phyloP scores from a whole-genome alignment of 768 basidiomycete genomes.

The Baorangia bicolor region DNA sequence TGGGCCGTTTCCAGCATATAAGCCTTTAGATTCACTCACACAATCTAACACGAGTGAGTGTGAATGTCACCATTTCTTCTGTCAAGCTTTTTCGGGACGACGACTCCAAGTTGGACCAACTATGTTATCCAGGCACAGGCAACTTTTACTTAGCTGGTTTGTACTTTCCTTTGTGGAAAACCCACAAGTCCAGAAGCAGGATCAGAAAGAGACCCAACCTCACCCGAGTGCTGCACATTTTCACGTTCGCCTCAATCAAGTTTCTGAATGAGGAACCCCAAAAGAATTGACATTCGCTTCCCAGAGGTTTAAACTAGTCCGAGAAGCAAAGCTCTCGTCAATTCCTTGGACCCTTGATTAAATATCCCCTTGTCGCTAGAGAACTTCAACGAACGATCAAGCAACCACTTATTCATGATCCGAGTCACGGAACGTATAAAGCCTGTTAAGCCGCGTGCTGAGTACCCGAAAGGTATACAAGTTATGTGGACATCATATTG shows the following conservation, averaged over 20 bases:
- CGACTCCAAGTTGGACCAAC: neutral
- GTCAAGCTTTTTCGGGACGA: neutral
- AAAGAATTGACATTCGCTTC: neutral
- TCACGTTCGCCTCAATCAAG: neutral
- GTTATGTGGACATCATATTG: conserved; percentile 6
- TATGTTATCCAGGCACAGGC: conserved; percentile 1
- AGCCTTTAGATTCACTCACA: neutral
- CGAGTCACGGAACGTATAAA: neutral
- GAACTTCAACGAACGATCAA: too few species aligned
- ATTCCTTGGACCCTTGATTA: neutral
- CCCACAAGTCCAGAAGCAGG: neutral
- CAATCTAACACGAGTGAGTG: neutral
- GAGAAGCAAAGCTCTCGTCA: neutral
- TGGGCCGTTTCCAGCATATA: neutral
- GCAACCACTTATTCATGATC: neutral
- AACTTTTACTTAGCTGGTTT: neutral
- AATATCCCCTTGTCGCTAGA: neutral
- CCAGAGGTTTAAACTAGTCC: neutral
- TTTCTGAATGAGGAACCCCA: conserved; percentile 3
- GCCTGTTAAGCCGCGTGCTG: neutral
- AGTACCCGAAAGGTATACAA: conserved; percentile 6
- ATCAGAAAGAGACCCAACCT: neutral
- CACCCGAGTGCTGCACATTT: neutral
- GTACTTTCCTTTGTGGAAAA: conserved; percentile 4
- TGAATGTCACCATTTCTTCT: neutral